Evolutionary conservation across 2,329 filamentous ascomycete species (phyloP).

Genomic region (Magnaporthiopsis rhizophila): DNA sequence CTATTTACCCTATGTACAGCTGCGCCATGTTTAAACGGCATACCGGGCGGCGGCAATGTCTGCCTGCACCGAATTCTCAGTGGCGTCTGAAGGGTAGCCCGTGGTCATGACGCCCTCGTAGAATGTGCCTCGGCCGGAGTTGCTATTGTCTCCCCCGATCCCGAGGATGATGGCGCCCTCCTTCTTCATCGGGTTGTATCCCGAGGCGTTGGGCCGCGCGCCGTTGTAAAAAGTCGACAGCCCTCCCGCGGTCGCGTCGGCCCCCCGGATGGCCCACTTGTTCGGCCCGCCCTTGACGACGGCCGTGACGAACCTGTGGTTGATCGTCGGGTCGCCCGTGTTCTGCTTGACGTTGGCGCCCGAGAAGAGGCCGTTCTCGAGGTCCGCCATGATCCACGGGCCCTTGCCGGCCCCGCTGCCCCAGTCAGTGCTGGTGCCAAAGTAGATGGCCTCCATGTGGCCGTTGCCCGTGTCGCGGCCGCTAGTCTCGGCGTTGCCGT

Average conservation of each 20-base stretch:
- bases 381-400: constrained; percentile 62
- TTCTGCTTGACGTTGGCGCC: constrained; percentile 39
- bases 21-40: too few species aligned
- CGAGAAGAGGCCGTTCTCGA: constrained; percentile 57
- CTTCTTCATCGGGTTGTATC: constrained; percentile 56
- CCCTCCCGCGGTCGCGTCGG: constrained; percentile 42
- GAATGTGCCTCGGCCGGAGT: constrained; percentile 53
- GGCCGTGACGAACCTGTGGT: constrained; percentile 48
- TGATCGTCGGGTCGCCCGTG: constrained; percentile 41
- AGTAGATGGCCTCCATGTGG: constrained; percentile 65
- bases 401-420: constrained; percentile 49
- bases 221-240: constrained; percentile 54
- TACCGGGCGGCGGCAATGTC: constrained; percentile 54
- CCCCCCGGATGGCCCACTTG: constrained; percentile 53
- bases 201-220: constrained; percentile 37
- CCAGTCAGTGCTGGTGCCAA: constrained; percentile 45
- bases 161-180: constrained; percentile 61
- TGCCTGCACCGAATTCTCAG: constrained; percentile 50
- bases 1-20: too few species aligned
- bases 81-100: constrained; percentile 52
- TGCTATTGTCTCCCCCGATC: constrained; percentile 61
- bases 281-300: constrained; percentile 48
- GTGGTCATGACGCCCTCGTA: constrained; percentile 59
- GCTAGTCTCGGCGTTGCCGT: constrained; percentile 48
- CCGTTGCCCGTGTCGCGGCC: constrained; percentile 48